phyloP scores from a whole-genome alignment of 164 flowering plant species.

The Magnolia changhungtana region DNA sequence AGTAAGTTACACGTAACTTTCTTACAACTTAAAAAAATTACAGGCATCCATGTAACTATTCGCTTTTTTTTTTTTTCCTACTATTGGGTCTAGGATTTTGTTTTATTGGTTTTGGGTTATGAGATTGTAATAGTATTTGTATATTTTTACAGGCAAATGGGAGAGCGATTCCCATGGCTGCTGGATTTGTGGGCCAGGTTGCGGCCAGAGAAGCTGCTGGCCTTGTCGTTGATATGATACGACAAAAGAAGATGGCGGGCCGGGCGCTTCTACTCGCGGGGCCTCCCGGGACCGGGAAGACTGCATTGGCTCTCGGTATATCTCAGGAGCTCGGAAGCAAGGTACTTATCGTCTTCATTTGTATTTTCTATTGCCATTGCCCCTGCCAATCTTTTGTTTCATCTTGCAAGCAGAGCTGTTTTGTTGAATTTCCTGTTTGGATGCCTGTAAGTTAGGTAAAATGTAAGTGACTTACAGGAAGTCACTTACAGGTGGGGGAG shows the following conservation, averaged over 20 bases:
- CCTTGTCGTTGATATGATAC: conserved; percentile 93
- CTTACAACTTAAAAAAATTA: too few species aligned
- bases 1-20: too few species aligned
- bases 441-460: too few species aligned
- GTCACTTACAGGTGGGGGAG: too few species aligned
- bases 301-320: conserved; percentile 92
- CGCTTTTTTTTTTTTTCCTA: not conserved
- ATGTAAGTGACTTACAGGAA: too few species aligned
- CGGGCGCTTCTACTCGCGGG: conserved; percentile 94
- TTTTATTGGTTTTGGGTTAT: not conserved
- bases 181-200: conserved; percentile 93
- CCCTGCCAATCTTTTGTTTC: not conserved
- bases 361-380: not conserved
- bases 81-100: conserved; percentile 1
- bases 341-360: conserved; percentile 26
- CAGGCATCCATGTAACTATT: not conserved
- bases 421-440: not conserved
- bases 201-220: conserved; percentile 92
- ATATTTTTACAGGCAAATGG: conserved; percentile 60
- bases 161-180: conserved; percentile 64
- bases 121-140: not conserved
- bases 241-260: conserved; percentile 96
- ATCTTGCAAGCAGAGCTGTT: not conserved
- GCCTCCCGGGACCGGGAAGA: conserved; percentile 98
- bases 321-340: conserved; percentile 98